Evolutionary conservation across 257 asterid species (phyloP), one percentile per base, ranked within the genome.

Genomic region (Solanum ahanhuiri): DNA sequence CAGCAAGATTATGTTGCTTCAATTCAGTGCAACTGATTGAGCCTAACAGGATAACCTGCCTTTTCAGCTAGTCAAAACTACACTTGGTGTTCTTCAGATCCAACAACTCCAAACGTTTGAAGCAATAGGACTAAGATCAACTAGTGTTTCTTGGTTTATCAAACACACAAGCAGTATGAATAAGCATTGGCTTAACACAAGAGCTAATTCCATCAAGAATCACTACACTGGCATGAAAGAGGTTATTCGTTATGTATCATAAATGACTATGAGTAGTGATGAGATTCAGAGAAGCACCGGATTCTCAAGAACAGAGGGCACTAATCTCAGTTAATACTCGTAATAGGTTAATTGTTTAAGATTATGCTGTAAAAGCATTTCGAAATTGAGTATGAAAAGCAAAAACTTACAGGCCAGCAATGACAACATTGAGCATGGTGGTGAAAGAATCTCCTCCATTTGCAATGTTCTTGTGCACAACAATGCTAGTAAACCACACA

Each of bases 381-480:
- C 12, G 28, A 83, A 28, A 39, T 70, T 57, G 39, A 54, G 83
- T 28, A 83, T 33, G 33, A 31, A n/a, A 10, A 22, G 85, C 34
- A 83, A 69, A 81, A 88, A 45, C 98, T 92, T 90, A 96, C 98
- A 97, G 90, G 92, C 99, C 99, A 85, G 99, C 91, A 54, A 97
- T 94, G 69, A 97, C 99, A 75, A 97, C 99, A 85, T 95, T 97
- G 95, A 95, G 95, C 98, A 97, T 95, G 20, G 99, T 97, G 86
- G 99, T 94, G 90, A 97, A 97, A 57, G 99, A 91, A 57, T 94
- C 98, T 79, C 99, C 99, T 9, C 98, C 99, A 90, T 94, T 92
- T 51, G 98, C 98, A 22, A 97, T 95, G 23, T 88, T 87, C 89
- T 94, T 97, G 85, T 97, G 99, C 71, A 97, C 99, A 28, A 95